Conservation (phyloP, 805 yeast species). For the Teunomyces stri region DNA sequence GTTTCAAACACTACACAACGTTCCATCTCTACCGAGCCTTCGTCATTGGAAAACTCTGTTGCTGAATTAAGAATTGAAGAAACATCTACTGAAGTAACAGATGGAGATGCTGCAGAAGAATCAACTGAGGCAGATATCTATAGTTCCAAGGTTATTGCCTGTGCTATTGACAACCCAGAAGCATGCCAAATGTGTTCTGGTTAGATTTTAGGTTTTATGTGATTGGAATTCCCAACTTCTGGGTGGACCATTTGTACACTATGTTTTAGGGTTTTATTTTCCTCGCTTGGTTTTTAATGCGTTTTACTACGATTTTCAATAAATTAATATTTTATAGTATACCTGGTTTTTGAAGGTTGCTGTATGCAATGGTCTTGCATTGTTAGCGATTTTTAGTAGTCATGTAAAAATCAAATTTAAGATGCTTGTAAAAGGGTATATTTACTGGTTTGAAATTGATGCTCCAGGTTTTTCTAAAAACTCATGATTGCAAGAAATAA, state of each 20-base stretch:
- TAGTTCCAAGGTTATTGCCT: slow-evolving; percentile 91
- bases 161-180: slow-evolving; percentile 96
- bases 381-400: no score
- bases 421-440: no score
- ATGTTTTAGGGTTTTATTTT: slow-evolving; percentile 2
- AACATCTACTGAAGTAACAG: slow-evolving; percentile 10
- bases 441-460: no score
- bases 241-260: slow-evolving; percentile 2
- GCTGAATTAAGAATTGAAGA: slow-evolving; percentile 43
- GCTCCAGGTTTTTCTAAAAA: no score
- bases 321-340: not conserved
- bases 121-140: slow-evolving; percentile 68
- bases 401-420: no score
- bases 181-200: slow-evolving; percentile 99
- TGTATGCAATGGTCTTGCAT: no score
- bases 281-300: slow-evolving; percentile 6
- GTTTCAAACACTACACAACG: slow-evolving; percentile 20
- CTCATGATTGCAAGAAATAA: no score
- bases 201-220: slow-evolving; percentile 32
- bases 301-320: not conserved
- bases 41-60: slow-evolving; percentile 45
- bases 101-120: slow-evolving; percentile 15
- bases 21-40: slow-evolving; percentile 36
- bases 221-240: not conserved
- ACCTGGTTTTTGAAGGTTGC: no score